These are phyloP conservation scores for Volvox carteri DNA, from an alignment of 163 green algal species.

Conservation along the genomic window DNA sequence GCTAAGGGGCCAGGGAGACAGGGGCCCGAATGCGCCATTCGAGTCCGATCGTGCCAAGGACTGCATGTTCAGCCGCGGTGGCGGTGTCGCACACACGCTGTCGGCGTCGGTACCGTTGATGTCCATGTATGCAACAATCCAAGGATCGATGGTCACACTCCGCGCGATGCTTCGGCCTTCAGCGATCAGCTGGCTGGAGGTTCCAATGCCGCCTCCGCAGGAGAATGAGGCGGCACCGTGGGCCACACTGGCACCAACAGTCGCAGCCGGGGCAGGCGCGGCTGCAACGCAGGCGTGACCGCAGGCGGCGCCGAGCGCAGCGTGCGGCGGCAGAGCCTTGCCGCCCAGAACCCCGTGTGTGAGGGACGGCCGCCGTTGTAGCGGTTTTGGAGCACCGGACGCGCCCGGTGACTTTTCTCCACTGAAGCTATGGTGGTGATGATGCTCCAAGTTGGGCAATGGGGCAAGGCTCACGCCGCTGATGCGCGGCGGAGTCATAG, in stretches of 20 bases:
- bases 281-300: neutral
- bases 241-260: neutral
- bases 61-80: neutral
- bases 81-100: constrained; percentile 36
- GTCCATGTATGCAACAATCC: constrained; percentile 12
- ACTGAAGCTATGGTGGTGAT: neutral
- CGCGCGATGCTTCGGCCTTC: constrained; percentile 38
- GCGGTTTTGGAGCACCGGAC: neutral
- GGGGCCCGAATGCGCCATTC: constrained; percentile 23
- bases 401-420: neutral
- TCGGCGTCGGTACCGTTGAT: constrained; percentile 34
- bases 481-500: constrained; percentile 42
- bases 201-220: neutral
- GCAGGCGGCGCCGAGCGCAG: neutral
- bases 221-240: no score
- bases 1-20: constrained; percentile 32
- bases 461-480: constrained; percentile 40
- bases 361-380: neutral
- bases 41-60: neutral
- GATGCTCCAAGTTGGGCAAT: neutral
- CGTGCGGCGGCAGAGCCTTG: constrained; percentile 22
- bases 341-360: neutral
- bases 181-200: constrained; percentile 22
- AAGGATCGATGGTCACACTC: neutral
- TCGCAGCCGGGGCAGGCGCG: neutral